Percentiles rank a stretch among this genome's conserved stretches.
Evolutionary conservation across 2,329 filamentous ascomycete genomes (phyloP).

Genomic region (Colletotrichum godetiae): DNA sequence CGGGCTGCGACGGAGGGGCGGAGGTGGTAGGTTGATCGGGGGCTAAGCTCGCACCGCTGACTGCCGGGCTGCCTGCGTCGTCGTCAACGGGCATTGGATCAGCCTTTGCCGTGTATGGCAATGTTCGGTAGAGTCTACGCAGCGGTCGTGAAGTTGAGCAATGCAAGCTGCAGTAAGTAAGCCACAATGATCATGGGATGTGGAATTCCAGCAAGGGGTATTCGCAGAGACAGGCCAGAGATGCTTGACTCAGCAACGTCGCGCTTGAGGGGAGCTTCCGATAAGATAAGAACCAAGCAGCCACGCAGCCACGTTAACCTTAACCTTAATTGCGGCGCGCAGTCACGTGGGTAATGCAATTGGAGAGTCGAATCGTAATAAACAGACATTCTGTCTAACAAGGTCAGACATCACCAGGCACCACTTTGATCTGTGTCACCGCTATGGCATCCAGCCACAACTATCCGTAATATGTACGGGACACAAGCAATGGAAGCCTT

Average conservation of each 20-base stretch:
- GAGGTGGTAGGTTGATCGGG: not conserved
- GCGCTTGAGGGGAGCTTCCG: not conserved
- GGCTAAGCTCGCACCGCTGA: not conserved
- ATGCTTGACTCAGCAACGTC: not conserved
- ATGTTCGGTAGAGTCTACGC: constrained; percentile 1
- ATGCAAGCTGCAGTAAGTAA: not conserved
- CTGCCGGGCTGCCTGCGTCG: constrained; percentile 10
- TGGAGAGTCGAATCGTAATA: not conserved
- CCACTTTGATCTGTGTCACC: too few species aligned
- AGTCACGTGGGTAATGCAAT: not conserved
- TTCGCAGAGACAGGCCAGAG: not conserved
- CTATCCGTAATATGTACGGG: not conserved
- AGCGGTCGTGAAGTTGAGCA: not conserved
- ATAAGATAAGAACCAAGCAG: not conserved
- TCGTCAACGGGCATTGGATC: constrained; percentile 19
- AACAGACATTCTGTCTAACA: not conserved
- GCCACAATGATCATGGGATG: not conserved
- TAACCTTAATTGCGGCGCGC: not conserved
- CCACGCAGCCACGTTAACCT: not conserved
- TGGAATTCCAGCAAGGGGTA: not conserved
- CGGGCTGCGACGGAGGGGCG: constrained; percentile 11
- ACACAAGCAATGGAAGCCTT: not conserved
- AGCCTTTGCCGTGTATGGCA: constrained; percentile 19
- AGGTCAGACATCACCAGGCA: too few species aligned
- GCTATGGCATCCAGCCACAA: not conserved